Evolutionary conservation across 1,284 basidiomycete species (phyloP).

Genomic region (Boletus mariae): DNA sequence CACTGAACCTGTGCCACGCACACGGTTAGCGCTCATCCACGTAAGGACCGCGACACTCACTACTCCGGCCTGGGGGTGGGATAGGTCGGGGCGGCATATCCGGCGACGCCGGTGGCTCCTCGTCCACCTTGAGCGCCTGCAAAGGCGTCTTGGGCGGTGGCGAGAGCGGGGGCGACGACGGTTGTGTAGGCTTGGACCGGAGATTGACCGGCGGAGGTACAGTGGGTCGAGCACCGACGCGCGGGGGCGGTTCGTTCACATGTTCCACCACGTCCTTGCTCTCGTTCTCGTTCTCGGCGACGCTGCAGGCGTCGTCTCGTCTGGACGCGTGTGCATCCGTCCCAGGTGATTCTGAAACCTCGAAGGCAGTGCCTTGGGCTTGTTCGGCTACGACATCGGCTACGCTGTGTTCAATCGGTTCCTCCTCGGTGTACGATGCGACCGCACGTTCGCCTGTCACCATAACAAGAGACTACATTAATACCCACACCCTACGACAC

Average conservation of each 20-base stretch:
- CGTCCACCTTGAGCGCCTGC: constrained; percentile 18
- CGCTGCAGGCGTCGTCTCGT: not conserved
- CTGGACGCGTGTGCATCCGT: not conserved
- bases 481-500: constrained; percentile 32
- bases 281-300: not conserved
- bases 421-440: constrained; percentile 11
- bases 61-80: constrained; percentile 28
- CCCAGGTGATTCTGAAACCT: not conserved
- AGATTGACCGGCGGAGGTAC: constrained; percentile 31
- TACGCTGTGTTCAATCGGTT: constrained; percentile 1
- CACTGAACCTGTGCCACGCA: constrained; percentile 8
- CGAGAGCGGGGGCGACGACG: constrained; percentile 15
- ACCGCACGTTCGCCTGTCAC: constrained; percentile 23
- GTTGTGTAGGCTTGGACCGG: constrained; percentile 25
- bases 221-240: constrained; percentile 24
- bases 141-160: constrained; percentile 15
- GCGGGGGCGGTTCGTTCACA: constrained; percentile 29
- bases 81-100: constrained; percentile 29
- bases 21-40: not conserved
- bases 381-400: not conserved
- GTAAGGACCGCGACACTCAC: constrained; percentile 12
- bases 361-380: constrained; percentile 1
- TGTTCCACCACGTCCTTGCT: constrained; percentile 14
- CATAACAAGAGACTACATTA: constrained; percentile 25
- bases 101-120: constrained; percentile 27